phyloP scores from a whole-genome alignment of 345 rosid species.

The Salix arbutifolia region DNA sequence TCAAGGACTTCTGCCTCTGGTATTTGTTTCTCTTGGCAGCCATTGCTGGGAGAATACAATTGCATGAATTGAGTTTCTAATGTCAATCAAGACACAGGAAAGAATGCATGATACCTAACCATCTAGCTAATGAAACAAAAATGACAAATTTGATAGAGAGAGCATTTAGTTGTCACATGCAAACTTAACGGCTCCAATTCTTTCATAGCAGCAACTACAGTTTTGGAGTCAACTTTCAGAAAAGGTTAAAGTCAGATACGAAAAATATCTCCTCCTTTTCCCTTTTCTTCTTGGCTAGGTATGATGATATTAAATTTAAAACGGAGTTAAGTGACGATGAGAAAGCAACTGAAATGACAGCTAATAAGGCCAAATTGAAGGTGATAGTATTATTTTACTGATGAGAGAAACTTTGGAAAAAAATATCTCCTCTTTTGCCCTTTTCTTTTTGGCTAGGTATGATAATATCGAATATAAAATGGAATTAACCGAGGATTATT shows the following conservation, averaged over 20 bases:
- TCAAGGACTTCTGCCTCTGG: constrained; percentile 87
- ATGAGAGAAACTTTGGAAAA: background rate
- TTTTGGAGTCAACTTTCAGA: background rate
- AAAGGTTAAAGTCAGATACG: background rate
- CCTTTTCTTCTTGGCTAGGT: background rate
- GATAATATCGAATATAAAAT: background rate
- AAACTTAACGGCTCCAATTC: background rate
- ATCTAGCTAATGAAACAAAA: background rate
- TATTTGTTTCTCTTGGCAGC: constrained; percentile 88
- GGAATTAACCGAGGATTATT: background rate
- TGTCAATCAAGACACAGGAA: background rate
- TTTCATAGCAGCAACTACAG: background rate
- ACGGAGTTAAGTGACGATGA: background rate
- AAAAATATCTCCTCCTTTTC: background rate
- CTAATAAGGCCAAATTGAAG: background rate
- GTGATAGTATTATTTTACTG: background rate
- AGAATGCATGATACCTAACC: background rate
- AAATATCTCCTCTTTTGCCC: background rate
- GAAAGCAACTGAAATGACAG: background rate
- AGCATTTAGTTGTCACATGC: background rate
- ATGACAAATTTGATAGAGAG: background rate
- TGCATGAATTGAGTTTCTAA: background rate
- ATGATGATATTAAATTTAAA: background rate
- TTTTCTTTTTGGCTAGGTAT: background rate
- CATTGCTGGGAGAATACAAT: constrained; percentile 46